A percentile compares a stretch with the other conserved stretches of the same genome.
Evolutionary conservation across 805 yeast species (phyloP).

Genomic region (Spathaspora hagerdaliae): DNA sequence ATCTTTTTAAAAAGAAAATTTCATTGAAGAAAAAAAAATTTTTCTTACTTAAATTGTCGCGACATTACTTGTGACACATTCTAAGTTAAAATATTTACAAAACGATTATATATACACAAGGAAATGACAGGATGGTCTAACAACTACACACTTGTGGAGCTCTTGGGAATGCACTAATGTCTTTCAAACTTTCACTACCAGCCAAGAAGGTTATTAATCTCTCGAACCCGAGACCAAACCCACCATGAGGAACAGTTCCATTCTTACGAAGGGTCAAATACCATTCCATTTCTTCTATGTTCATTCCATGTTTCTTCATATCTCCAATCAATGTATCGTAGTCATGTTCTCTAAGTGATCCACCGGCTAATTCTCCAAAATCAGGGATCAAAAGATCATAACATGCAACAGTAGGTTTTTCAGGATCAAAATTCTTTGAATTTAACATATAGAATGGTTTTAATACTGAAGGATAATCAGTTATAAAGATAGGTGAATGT

Average conservation of each 20-base stretch:
- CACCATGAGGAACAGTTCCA: conserved; percentile 93
- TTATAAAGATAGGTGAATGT: conserved; percentile 76
- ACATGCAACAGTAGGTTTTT: conserved; percentile 70
- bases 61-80: no score
- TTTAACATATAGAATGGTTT: conserved; percentile 93
- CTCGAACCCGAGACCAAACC: conserved; percentile 95
- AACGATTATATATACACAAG: no score
- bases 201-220: conserved; percentile 70
- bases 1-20: no score
- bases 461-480: conserved; percentile 73
- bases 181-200: conserved; percentile 77
- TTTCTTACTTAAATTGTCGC: no score
- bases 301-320: conserved; percentile 56
- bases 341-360: conserved; percentile 83
- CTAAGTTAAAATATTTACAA: no score
- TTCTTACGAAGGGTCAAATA: conserved; percentile 67
- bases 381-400: conserved; percentile 87
- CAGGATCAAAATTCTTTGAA: conserved; percentile 28
- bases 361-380: conserved; percentile 92
- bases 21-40: no score
- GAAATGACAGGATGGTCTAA: conserved; percentile 8
- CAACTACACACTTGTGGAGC: conserved; percentile 44
- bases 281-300: conserved; percentile 66
- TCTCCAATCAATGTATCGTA: conserved; percentile 43
- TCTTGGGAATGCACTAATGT: conserved; percentile 84